Evolutionary conservation across 2,329 filamentous ascomycete genomes (phyloP).

Genomic region (Harringtonia lauricola): DNA sequence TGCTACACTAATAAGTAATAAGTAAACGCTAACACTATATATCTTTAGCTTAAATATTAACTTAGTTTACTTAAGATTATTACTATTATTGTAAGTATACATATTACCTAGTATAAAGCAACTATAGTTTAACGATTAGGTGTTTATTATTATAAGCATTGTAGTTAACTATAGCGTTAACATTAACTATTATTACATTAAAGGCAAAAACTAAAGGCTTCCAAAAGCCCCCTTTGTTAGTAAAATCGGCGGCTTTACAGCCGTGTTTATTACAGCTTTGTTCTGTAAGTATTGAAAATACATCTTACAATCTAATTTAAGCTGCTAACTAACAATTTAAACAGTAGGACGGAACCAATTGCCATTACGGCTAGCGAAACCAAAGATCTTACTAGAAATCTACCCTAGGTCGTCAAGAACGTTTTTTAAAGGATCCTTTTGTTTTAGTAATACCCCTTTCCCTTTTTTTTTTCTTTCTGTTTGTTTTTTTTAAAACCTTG

Average conservation of each 20-base stretch:
- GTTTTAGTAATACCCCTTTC: conserved; percentile 26
- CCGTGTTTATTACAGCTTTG: conserved; percentile 49
- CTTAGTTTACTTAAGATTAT: conserved; percentile 68
- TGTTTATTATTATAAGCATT: conserved; percentile 54
- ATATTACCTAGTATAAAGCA: no score
- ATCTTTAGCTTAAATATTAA: conserved; percentile 55
- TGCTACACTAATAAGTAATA: no score
- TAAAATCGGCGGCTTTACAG: conserved; percentile 54
- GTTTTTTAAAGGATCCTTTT: conserved; percentile 53
- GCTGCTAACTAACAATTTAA: conserved; percentile 13
- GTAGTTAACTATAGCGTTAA: conserved; percentile 49
- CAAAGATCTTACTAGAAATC: conserved; percentile 45
- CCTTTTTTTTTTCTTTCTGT: background rate
- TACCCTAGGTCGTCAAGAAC: conserved; percentile 53
- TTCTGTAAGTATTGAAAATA: conserved; percentile 35
- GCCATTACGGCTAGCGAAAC: conserved; percentile 64
- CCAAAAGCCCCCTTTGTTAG: conserved; percentile 53
- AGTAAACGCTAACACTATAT: no score
- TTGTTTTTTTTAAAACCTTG: background rate
- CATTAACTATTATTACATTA: conserved; percentile 40
- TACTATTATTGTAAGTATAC: conserved; percentile 43
- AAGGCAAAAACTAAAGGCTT: conserved; percentile 44
- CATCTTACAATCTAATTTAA: background rate
- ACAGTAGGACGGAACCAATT: conserved; percentile 60
- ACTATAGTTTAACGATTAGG: no score